phyloP scores from a whole-genome alignment of 176 grass and related monocot genomes.

The Neostapfia colusana region DNA sequence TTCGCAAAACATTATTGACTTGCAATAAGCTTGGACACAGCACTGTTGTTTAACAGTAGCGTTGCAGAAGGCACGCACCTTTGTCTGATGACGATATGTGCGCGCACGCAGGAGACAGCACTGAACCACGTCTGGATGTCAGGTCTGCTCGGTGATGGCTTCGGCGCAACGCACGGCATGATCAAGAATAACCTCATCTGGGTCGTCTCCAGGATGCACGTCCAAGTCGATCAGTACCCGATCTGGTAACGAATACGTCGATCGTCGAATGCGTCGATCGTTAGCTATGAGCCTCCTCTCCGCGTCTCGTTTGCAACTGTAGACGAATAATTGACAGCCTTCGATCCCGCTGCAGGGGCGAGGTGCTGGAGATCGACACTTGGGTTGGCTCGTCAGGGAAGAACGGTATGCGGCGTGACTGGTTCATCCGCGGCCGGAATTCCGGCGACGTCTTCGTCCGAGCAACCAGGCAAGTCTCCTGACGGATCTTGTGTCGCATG shows the following conservation, averaged over 20 bases:
- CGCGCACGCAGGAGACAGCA: conserved; percentile 49
- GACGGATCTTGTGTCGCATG: too few relatives aligned
- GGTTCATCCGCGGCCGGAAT: conserved; percentile 50
- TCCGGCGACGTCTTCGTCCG: conserved; percentile 40
- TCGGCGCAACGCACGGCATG: conserved; percentile 78
- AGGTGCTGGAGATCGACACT: conserved; percentile 65
- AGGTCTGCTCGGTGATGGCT: conserved; percentile 64
- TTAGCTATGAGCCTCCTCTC: too few relatives aligned
- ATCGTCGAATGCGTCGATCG: too few relatives aligned
- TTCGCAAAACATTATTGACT: too few relatives aligned
- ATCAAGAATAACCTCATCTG: conserved; percentile 71
- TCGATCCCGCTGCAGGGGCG: conserved; percentile 42
- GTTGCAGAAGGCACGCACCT: too few relatives aligned
- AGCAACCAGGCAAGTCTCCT: conserved; percentile 47
- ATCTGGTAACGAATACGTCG: conserved; percentile 55
- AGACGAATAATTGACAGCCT: too few relatives aligned
- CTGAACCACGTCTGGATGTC: conserved; percentile 81
- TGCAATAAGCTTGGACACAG: too few relatives aligned
- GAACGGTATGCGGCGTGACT: conserved; percentile 65
- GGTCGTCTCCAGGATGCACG: conserved; percentile 75
- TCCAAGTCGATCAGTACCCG: conserved; percentile 59
- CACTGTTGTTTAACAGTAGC: too few relatives aligned
- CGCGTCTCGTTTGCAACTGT: too few relatives aligned
- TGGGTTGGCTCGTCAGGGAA: conserved; percentile 71
- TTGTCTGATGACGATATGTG: not conserved